phyloP scores from a whole-genome alignment of 805 yeast genomes.

The Candida michaelii region DNA sequence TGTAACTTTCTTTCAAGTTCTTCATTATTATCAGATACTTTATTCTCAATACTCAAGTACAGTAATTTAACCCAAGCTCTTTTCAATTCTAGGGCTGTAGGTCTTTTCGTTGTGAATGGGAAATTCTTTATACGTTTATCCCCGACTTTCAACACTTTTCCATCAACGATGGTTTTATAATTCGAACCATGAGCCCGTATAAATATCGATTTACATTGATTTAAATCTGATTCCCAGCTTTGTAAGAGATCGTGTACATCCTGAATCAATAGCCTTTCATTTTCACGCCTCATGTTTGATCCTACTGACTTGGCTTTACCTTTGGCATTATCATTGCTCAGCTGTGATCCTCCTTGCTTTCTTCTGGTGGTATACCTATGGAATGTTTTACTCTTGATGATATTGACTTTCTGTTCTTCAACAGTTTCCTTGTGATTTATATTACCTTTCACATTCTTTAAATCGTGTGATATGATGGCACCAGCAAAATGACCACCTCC shows the following conservation, averaged over 20 bases:
- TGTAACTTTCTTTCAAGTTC: constrained; percentile 21
- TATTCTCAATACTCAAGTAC: constrained; percentile 51
- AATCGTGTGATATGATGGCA: constrained; percentile 79
- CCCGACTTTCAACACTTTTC: constrained; percentile 46
- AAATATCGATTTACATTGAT: constrained; percentile 67
- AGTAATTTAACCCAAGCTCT: constrained; percentile 81
- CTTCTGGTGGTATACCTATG: constrained; percentile 95
- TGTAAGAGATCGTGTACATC: constrained; percentile 73
- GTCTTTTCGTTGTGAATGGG: constrained; percentile 89
- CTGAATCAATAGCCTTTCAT: constrained; percentile 76
- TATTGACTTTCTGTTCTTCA: constrained; percentile 61
- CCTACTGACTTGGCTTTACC: constrained; percentile 98
- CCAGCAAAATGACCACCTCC: constrained; percentile 99
- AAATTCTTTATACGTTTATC: constrained; percentile 68
- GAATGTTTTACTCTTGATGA: constrained; percentile 78
- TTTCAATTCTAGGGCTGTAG: constrained; percentile 77
- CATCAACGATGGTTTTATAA: constrained; percentile 60
- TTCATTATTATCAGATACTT: constrained; percentile 51
- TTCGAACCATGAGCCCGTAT: constrained; percentile 80
- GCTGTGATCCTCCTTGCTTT: constrained; percentile 96
- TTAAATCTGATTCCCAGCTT: constrained; percentile 62
- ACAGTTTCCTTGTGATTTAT: constrained; percentile 43
- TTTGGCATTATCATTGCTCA: constrained; percentile 85
- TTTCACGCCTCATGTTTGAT: constrained; percentile 81
- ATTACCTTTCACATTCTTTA: constrained; percentile 56